Evolutionary conservation across 1,139 yeast species (phyloP).

Genomic region (Wickerhamomyces sp.): DNA sequence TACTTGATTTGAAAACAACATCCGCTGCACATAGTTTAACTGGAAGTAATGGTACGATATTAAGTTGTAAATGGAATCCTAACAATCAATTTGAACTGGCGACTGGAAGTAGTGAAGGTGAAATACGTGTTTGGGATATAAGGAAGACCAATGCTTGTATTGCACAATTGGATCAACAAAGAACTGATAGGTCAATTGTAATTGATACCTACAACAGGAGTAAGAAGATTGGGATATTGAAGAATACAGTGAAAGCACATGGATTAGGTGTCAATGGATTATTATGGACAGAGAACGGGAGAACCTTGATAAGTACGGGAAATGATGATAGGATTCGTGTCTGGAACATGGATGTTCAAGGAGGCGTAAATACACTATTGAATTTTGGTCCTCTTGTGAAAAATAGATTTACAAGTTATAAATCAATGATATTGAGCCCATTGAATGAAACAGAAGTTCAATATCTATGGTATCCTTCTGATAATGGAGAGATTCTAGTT

Average conservation of each 20-base stretch:
- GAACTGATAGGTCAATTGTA: conserved; percentile 27
- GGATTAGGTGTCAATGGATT: conserved; percentile 72
- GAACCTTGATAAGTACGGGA: conserved; percentile 57
- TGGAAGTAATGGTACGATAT: conserved; percentile 60
- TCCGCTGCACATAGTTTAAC: conserved; percentile 64
- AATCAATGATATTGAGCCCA: conserved; percentile 27
- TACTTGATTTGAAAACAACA: conserved; percentile 68
- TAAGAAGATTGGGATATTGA: conserved; percentile 19
- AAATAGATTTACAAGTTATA: conserved; percentile 40
- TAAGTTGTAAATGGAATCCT: conserved; percentile 78
- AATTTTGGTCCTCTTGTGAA: conserved; percentile 79
- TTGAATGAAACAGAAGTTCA: conserved; percentile 45
- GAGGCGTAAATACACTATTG: conserved; percentile 53
- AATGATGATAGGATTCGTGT: conserved; percentile 71
- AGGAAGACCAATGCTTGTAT: conserved; percentile 63
- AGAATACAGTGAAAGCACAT: conserved; percentile 50
- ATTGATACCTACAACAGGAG: conserved; percentile 22
- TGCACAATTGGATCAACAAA: conserved; percentile 44
- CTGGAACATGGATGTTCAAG: conserved; percentile 53
- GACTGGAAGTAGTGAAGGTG: conserved; percentile 32
- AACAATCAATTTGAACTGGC: conserved; percentile 25
- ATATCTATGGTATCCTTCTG: conserved; percentile 66
- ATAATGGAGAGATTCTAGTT: conserved; percentile 70
- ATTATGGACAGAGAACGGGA: conserved; percentile 63
- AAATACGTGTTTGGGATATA: conserved; percentile 68